Percentiles rank a stretch among this genome's conserved stretches.
phyloP scores from a whole-genome alignment of 768 basidiomycete genomes.

The Suillus plorans region DNA sequence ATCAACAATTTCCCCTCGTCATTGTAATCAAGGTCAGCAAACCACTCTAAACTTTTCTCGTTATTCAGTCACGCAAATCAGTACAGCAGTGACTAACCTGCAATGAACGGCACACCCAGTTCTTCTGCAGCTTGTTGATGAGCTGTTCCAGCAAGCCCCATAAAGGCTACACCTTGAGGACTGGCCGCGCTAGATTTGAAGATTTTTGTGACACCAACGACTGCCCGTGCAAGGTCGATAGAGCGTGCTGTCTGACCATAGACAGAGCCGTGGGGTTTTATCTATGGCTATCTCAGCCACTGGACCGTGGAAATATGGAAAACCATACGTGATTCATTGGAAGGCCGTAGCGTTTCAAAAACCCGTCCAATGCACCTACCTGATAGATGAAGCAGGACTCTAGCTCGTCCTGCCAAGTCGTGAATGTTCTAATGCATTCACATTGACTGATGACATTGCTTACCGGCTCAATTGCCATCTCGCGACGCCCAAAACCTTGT shows the following conservation, averaged over 20 bases:
- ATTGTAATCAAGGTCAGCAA: slow-evolving; percentile 63
- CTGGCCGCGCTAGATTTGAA: slow-evolving; percentile 35
- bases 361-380: slow-evolving; percentile 62
- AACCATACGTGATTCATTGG: slow-evolving; percentile 55
- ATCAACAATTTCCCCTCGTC: slow-evolving; percentile 57
- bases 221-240: slow-evolving; percentile 53
- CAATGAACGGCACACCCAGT: slow-evolving; percentile 57
- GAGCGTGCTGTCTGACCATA: slow-evolving; percentile 61
- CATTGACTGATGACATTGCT: slow-evolving; percentile 9
- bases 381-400: slow-evolving; percentile 61
- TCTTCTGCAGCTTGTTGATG: slow-evolving; percentile 59
- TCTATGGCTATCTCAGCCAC: slow-evolving; percentile 27
- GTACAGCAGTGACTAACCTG: slow-evolving; percentile 38
- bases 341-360: slow-evolving; percentile 53
- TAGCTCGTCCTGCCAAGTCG: slow-evolving; percentile 47
- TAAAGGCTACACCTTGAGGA: slow-evolving; percentile 45
- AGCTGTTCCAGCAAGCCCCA: slow-evolving; percentile 63
- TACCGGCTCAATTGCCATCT: slow-evolving; percentile 63
- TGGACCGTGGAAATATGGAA: neutral
- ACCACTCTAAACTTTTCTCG: slow-evolving; percentile 49
- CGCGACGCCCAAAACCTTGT: slow-evolving; percentile 65
- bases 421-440: neutral
- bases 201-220: slow-evolving; percentile 50
- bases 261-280: slow-evolving; percentile 62
- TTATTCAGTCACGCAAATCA: neutral